A percentile compares a stretch with the other conserved stretches of the same genome.
phyloP scores from a whole-genome alignment of 2,329 filamentous ascomycete species.

The Exophiala sp. region DNA sequence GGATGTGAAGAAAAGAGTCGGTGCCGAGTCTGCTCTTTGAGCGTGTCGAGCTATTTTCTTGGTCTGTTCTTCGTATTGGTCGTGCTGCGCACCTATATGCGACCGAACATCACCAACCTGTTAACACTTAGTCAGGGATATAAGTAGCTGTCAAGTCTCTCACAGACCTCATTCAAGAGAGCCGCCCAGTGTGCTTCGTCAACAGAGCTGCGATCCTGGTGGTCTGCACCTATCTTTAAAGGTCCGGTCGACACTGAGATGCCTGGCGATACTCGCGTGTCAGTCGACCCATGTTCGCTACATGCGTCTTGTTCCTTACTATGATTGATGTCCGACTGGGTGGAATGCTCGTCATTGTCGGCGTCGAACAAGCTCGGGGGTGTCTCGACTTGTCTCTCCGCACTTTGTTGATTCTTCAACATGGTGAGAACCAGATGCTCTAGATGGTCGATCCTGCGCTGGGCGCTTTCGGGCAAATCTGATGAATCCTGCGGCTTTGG shows the following conservation, averaged over 20 bases:
- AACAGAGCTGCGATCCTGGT: conserved; percentile 71
- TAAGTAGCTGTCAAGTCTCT: conserved; percentile 62
- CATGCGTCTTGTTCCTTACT: no score
- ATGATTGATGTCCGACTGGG: no score
- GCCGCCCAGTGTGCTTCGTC: conserved; percentile 80
- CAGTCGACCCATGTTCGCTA: no score
- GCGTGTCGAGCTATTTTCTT: conserved; percentile 69
- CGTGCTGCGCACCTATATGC: conserved; percentile 61
- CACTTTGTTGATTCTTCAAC: conserved; percentile 77
- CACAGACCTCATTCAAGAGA: conserved; percentile 75
- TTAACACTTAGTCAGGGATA: conserved; percentile 55
- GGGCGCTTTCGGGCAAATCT: conserved; percentile 81
- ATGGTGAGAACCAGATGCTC: conserved; percentile 86
- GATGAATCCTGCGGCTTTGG: conserved; percentile 41
- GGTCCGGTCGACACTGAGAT: no score
- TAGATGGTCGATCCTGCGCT: conserved; percentile 90
- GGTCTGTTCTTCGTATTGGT: conserved; percentile 78
- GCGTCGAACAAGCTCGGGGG: conserved; percentile 41
- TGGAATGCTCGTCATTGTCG: conserved; percentile 21
- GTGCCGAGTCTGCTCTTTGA: conserved; percentile 56
- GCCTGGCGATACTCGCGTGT: no score
- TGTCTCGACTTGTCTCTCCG: conserved; percentile 56
- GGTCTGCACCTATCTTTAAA: conserved; percentile 71
- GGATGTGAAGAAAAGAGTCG: conserved; percentile 74
- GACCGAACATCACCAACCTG: conserved; percentile 17